A percentile compares a stretch with the other conserved stretches of the same genome.
phyloP scores from a whole-genome alignment of 2,329 filamentous ascomycete genomes.

The Clarireedia paspali region DNA sequence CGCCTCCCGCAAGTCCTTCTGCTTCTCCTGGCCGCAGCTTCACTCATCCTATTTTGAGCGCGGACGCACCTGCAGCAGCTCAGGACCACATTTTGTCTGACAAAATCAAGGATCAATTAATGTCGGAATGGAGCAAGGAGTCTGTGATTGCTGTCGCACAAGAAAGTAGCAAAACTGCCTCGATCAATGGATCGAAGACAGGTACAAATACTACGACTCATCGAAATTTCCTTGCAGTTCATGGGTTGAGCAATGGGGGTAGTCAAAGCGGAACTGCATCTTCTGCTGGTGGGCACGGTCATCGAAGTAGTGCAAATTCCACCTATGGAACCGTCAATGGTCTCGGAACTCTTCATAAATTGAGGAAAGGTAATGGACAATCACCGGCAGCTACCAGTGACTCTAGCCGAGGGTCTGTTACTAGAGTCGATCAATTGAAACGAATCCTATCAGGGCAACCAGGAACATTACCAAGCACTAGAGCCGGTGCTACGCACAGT shows the following conservation, averaged over 20 bases:
- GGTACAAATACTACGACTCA: slow-evolving; percentile 43
- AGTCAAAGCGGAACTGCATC: slow-evolving; percentile 34
- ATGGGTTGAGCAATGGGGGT: slow-evolving; percentile 37
- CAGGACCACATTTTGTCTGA: slow-evolving; percentile 52
- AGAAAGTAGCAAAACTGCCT: slow-evolving; percentile 62
- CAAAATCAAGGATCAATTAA: slow-evolving; percentile 65
- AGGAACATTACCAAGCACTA: slow-evolving; percentile 28
- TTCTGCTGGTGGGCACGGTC: slow-evolving; percentile 34
- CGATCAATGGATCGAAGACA: slow-evolving; percentile 66
- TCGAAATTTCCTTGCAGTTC: slow-evolving; percentile 52
- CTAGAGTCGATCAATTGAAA: slow-evolving; percentile 58
- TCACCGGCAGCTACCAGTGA: slow-evolving; percentile 36
- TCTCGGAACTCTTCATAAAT: slow-evolving; percentile 34
- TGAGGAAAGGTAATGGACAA: slow-evolving; percentile 47
- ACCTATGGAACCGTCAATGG: slow-evolving; percentile 27
- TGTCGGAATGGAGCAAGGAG: slow-evolving; percentile 74
- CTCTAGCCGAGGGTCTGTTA: slow-evolving; percentile 43
- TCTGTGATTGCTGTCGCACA: slow-evolving; percentile 60
- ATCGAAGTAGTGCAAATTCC: slow-evolving; percentile 23
- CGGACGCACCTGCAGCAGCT: slow-evolving; percentile 35
- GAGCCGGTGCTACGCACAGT: slow-evolving; percentile 38
- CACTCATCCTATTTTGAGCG: slow-evolving; percentile 51
- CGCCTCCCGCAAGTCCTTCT: slow-evolving; percentile 62
- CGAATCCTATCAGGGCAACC: slow-evolving; percentile 49
- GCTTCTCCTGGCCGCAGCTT: slow-evolving; percentile 60